Base-by-base conservation (phyloP, 2,329 filamentous ascomycete species). In the Fusarium longipes region DNA sequence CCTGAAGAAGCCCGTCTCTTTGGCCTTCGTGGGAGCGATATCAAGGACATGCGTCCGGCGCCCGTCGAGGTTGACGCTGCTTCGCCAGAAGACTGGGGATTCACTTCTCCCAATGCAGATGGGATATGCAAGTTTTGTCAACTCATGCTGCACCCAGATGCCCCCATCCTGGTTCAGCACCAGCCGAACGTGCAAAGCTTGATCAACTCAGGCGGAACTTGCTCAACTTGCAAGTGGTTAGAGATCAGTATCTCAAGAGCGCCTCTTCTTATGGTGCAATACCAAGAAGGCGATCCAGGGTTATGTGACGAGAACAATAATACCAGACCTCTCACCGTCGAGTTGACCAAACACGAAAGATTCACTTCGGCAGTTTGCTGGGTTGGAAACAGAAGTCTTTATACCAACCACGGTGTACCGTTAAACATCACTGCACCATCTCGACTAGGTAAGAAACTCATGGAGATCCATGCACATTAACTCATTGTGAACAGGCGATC, bases 81-180 rank as follows among this genome's bases (percentile, higher is more conserved):
- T 1, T 18, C 1, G 8, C 57, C 57, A 2, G 55, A 60, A 7
- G 44, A 40, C 1, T 53, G 57, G 45, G 55, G 55, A 2, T 61
- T 60, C 4, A 60, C 18, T 5, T 35, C 18, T 4, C 11, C n/a
- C 45, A 3, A 61, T 39, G 6, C 33, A 6, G 57, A 45, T 2
- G 57, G 55, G 1, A 18, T 60, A 5, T 60, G 57, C 29, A 61
- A 61, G 43, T 53, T 53, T 11, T 60, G 57, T 0, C 55, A 60
- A 8, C 45, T 61, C 1, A 39, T 61, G 12, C 18, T 61, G 11
- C 33, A 53, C 6, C 39, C 55, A 9, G 39, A 61, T 22, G 44
- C 55, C 1, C 57, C 55, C 2, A 10, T 15, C 1, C 22, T 60
- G 2, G 12, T 53, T 0, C 25, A 61, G 8, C 57, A 61, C 20